Evolutionary conservation across 2,329 filamentous ascomycete genomes (phyloP).

Genomic region (Knufia fluminis): DNA sequence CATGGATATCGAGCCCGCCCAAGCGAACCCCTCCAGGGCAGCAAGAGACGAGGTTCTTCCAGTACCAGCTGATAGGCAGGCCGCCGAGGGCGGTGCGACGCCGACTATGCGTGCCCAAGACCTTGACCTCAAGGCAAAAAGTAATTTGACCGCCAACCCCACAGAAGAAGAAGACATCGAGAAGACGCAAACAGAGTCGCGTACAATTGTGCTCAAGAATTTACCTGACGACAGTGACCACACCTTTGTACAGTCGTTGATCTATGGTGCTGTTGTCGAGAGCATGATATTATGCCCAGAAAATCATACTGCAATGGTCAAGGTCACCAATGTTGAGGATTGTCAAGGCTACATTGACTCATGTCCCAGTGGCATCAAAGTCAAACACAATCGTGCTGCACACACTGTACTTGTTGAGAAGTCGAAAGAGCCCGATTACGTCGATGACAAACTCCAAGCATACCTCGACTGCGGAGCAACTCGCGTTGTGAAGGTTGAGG

Average conservation of each 20-base stretch:
- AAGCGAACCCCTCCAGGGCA: background rate
- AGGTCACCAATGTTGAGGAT: conserved; percentile 29
- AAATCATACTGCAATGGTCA: conserved; percentile 26
- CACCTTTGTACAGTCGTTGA: conserved; percentile 29
- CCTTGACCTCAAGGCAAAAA: too few species aligned
- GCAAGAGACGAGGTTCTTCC: background rate
- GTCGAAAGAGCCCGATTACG: conserved; percentile 31
- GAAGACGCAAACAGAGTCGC: background rate
- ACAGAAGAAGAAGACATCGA: background rate
- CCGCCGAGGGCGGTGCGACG: too few species aligned
- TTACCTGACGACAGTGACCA: conserved; percentile 28
- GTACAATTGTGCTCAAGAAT: conserved; percentile 22
- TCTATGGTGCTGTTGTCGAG: conserved; percentile 33
- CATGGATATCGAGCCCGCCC: background rate
- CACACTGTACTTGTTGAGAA: conserved; percentile 31
- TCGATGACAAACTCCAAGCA: conserved; percentile 34
- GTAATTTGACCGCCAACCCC: too few species aligned
- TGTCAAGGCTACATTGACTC: conserved; percentile 30
- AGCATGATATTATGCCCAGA: conserved; percentile 20
- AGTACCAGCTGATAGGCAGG: too few species aligned
- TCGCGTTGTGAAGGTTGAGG: conserved; percentile 38
- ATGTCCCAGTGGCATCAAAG: conserved; percentile 30
- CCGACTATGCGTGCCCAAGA: too few species aligned
- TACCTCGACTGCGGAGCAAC: conserved; percentile 34
- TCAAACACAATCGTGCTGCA: conserved; percentile 25